These are phyloP conservation scores for Verticillium nubilum DNA, from an alignment of 2,329 filamentous ascomycete species.

Conservation along the genomic window DNA sequence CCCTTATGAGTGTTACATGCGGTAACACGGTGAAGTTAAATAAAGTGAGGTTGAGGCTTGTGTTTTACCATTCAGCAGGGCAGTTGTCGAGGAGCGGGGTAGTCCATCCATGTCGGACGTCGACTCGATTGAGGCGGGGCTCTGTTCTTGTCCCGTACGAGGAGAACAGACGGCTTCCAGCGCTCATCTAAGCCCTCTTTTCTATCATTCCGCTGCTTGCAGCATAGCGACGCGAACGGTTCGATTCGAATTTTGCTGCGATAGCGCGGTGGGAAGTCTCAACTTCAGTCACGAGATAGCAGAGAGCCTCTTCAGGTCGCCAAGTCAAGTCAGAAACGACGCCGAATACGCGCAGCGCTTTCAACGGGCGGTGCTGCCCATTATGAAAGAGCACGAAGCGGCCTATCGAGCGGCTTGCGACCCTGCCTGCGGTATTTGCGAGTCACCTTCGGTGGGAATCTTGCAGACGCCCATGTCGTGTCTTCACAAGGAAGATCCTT, in stretches of 20 bases:
- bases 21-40: no score
- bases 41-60: no score
- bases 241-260: not conserved
- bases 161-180: not conserved
- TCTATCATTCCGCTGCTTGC: not conserved
- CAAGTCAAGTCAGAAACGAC: not conserved
- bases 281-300: not conserved
- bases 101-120: no score
- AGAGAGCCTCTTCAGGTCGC: not conserved
- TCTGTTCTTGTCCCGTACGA: not conserved
- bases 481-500: no score
- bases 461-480: no score
- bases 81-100: no score
- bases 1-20: no score
- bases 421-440: not conserved
- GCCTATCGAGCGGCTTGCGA: not conserved
- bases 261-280: not conserved
- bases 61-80: no score
- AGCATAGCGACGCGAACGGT: not conserved
- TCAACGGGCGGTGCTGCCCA: not conserved
- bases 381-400: not conserved
- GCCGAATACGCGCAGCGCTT: not conserved
- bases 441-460: not conserved
- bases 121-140: not conserved
- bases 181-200: no score